Base-by-base conservation (phyloP, 169 alveolate species). In the Pseudocohnilembus persalinus region DNA sequence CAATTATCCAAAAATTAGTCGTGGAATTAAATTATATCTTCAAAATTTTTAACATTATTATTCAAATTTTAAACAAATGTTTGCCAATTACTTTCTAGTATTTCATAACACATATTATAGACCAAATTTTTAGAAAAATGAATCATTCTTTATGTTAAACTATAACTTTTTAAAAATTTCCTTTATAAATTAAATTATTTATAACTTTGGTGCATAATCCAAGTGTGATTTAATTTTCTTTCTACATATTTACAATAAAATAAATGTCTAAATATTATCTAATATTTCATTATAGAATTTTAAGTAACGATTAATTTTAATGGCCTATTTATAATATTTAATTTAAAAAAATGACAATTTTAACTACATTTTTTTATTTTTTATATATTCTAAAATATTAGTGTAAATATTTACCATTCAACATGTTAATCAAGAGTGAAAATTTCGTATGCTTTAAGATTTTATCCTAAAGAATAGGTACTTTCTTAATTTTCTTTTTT, bases 211-310 rank as follows among this genome's bases (percentile, higher is more conserved):
- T 93, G 95, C 35, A 91, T 85, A n/a, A 89, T 76, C 96, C 97
- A 96, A 31, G 96, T 93, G 65, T 89, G 87, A 81, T 91, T 90
- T 29, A 96, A 88, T 74, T 93, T 88, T 83, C 94, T 91, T 88
- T 96, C 98, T 24, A 96, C 95, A 65, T 88, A 93, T 88, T 94
- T 95, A 68, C 96, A 91, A 86, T 91, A 90, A 73, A 96, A 92
- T 75, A 96, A 87, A 83, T 94, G 97, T 72, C 97, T 90, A 87
- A 94, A 96, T 31, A 96, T 89, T 28, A 96, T 83, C 90, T 94
- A 85, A 81, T 95, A 95, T 88, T 95, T 95, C 35, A 91, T 91
- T 0, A 93, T 82, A 31, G 95, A 88, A 81, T 92, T 92, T 83
- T 90, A 87, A 0, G 95, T 90, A 64, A 95, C 78, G 33, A 95